These are phyloP conservation scores for Nemania abortiva DNA, from an alignment of 2,329 filamentous ascomycete species.

Conservation along the genomic window DNA sequence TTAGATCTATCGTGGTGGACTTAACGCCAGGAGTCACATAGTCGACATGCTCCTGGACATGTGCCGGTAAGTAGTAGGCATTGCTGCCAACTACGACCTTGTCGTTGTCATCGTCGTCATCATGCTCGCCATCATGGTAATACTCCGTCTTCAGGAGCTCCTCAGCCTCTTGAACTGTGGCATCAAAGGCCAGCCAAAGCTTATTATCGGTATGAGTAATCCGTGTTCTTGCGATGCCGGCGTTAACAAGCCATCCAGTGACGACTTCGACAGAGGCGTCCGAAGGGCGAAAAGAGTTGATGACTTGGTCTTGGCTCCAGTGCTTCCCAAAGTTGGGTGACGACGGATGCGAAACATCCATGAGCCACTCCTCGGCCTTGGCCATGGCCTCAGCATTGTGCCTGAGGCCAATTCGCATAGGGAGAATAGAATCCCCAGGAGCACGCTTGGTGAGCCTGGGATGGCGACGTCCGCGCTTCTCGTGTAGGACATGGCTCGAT, in stretches of 20 bases:
- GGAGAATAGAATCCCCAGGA: slow-evolving; percentile 13
- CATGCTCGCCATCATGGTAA: slow-evolving; percentile 9
- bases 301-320: slow-evolving; percentile 11
- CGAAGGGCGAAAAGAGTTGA: slow-evolving; percentile 8
- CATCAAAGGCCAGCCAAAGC: slow-evolving; percentile 21
- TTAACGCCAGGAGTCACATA: slow-evolving; percentile 20
- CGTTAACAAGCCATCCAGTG: neutral
- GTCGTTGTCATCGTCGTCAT: slow-evolving; percentile 3
- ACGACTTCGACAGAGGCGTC: slow-evolving; percentile 10
- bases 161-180: slow-evolving; percentile 13
- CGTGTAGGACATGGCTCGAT: slow-evolving; percentile 6
- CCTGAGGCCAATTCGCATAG: slow-evolving; percentile 16
- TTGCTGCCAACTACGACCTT: slow-evolving; percentile 6
- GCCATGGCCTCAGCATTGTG: slow-evolving; percentile 8
- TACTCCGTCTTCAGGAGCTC: slow-evolving; percentile 16
- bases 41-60: slow-evolving; percentile 17
- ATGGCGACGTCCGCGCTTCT: slow-evolving; percentile 18
- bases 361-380: slow-evolving; percentile 10
- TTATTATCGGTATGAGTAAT: slow-evolving; percentile 20
- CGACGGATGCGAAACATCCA: slow-evolving; percentile 17
- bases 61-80: slow-evolving; percentile 11
- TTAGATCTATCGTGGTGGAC: slow-evolving; percentile 5
- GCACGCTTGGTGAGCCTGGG: slow-evolving; percentile 11
- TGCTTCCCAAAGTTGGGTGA: slow-evolving; percentile 12
- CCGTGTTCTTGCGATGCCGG: slow-evolving; percentile 46